phyloP scores from a whole-genome alignment of 768 basidiomycete genomes.

The Auriculariales sp. region DNA sequence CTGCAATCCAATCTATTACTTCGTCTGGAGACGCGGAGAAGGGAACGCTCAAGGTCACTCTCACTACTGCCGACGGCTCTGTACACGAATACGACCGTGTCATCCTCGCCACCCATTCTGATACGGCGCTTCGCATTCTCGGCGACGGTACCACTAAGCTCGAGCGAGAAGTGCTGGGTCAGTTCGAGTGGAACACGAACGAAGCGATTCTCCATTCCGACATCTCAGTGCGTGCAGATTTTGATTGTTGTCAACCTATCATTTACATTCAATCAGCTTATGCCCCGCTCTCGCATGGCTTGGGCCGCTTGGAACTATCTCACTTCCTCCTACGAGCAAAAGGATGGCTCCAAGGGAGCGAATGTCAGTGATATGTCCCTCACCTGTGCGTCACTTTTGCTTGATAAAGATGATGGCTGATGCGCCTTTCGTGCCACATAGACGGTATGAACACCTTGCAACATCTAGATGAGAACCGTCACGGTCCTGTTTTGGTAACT shows the following conservation, averaged over 20 bases:
- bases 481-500: constrained; percentile 55
- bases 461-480: constrained; percentile 35
- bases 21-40: constrained; percentile 19
- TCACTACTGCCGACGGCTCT: constrained; percentile 34
- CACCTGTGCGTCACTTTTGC: constrained; percentile 33
- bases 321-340: constrained; percentile 29
- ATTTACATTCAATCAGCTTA: constrained; percentile 28
- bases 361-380: constrained; percentile 45
- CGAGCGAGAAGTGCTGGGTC: constrained; percentile 40
- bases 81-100: constrained; percentile 48
- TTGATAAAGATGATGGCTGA: too few relatives aligned
- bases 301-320: constrained; percentile 78
- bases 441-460: constrained; percentile 72
- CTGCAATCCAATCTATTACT: constrained; percentile 36
- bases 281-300: constrained; percentile 44
- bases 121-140: constrained; percentile 39
- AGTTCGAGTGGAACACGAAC: constrained; percentile 55
- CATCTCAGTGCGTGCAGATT: constrained; percentile 27
- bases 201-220: constrained; percentile 56
- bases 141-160: constrained; percentile 35
- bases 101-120: constrained; percentile 60
- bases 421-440: constrained; percentile 12
- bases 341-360: constrained; percentile 21
- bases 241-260: not conserved
- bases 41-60: constrained; percentile 17